Evolutionary conservation across 495 filamentous ascomycete species (phyloP).

Genomic region (Neurospora cerealis): DNA sequence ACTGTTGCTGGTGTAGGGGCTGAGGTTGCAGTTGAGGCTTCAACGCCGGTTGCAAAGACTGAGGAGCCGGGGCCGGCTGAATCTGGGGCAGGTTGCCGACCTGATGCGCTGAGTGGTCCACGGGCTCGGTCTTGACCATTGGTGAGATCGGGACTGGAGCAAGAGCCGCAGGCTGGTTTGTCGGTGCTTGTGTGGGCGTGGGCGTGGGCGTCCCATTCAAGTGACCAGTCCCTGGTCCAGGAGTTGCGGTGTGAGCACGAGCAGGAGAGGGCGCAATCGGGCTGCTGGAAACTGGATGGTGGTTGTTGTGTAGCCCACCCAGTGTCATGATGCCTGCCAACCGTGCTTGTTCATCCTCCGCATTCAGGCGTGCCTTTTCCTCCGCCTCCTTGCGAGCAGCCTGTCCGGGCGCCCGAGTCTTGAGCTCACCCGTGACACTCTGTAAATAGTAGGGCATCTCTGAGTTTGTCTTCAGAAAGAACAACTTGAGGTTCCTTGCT

Average conservation of each 20-base stretch:
- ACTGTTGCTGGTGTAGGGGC: slow-evolving; percentile 3
- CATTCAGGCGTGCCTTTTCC: slow-evolving; percentile 54
- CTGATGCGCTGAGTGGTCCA: slow-evolving; percentile 10
- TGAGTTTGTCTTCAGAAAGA: slow-evolving; percentile 87
- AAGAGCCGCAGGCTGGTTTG: neutral
- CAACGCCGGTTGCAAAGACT: slow-evolving; percentile 5
- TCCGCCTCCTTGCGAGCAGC: slow-evolving; percentile 74
- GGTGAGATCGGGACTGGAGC: slow-evolving; percentile 12
- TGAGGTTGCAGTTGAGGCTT: slow-evolving; percentile 8
- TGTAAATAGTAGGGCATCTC: slow-evolving; percentile 89
- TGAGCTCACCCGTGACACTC: slow-evolving; percentile 86
- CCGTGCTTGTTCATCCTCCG: slow-evolving; percentile 61
- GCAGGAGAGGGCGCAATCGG: slow-evolving; percentile 6
- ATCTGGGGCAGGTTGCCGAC: slow-evolving; percentile 16
- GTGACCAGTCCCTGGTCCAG: neutral
- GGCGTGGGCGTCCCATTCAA: neutral
- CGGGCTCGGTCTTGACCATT: slow-evolving; percentile 15
- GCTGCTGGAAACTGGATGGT: slow-evolving; percentile 6
- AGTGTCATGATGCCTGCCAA: slow-evolving; percentile 57
- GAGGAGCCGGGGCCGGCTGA: slow-evolving; percentile 16
- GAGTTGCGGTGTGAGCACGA: slow-evolving; percentile 7
- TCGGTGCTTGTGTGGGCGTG: neutral
- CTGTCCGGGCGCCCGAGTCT: slow-evolving; percentile 78
- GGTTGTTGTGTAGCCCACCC: slow-evolving; percentile 31
- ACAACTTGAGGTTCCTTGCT: slow-evolving; percentile 86